Evolutionary conservation across 306 rosid species (phyloP).

Genomic region (Vigna unguiculata): DNA sequence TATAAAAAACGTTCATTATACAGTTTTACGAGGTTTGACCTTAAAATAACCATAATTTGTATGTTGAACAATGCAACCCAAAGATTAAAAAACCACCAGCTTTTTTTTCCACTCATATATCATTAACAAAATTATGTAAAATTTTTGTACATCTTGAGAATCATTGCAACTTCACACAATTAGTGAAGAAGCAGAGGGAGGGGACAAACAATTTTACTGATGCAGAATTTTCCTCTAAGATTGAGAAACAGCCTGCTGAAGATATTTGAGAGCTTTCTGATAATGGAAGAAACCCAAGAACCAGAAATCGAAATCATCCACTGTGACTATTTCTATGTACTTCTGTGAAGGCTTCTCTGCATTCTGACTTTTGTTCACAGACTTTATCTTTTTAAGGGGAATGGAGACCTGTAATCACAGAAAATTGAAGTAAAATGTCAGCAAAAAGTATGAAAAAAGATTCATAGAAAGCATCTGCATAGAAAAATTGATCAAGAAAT

Average conservation of each 20-base stretch:
- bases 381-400: slow-evolving; percentile 25
- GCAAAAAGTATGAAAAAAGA: slow-evolving; percentile 3
- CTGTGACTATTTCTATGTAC: slow-evolving; percentile 65
- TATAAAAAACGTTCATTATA: background rate
- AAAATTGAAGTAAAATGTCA: slow-evolving; percentile 1
- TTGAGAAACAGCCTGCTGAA: slow-evolving; percentile 51
- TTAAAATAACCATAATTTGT: too few species aligned
- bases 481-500: background rate
- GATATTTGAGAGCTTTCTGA: slow-evolving; percentile 53
- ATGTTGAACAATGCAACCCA: slow-evolving; percentile 12
- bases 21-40: slow-evolving; percentile 10
- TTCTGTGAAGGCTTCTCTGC: slow-evolving; percentile 55
- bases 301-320: slow-evolving; percentile 71
- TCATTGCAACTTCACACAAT: slow-evolving; percentile 18
- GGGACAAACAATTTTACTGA: slow-evolving; percentile 17
- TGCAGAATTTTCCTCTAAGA: slow-evolving; percentile 7
- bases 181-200: slow-evolving; percentile 38
- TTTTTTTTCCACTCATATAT: background rate
- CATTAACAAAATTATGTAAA: slow-evolving; percentile 41
- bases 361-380: slow-evolving; percentile 32
- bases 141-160: slow-evolving; percentile 45
- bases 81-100: background rate
- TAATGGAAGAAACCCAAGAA: slow-evolving; percentile 71
- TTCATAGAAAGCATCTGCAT: background rate
- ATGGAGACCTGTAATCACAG: slow-evolving; percentile 34